Evolutionary conservation across 305 asterid species (phyloP).

Genomic region (Nicotiana rustica): DNA sequence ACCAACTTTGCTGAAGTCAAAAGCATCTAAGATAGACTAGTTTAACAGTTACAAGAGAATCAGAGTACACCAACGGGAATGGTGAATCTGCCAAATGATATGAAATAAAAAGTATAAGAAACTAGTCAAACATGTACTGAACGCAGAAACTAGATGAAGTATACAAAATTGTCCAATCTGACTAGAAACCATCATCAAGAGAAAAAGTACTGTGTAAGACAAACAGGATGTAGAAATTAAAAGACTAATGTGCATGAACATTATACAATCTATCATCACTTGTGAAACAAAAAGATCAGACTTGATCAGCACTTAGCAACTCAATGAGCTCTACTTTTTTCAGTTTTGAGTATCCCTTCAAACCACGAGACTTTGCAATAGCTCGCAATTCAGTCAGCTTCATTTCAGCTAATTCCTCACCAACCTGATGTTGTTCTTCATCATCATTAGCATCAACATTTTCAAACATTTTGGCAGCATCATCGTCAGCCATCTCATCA

Average conservation of each 20-base stretch:
- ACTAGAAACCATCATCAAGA: slow-evolving; percentile 14
- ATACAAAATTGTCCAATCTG: slow-evolving; percentile 22
- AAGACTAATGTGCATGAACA: slow-evolving; percentile 29
- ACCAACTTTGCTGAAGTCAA: slow-evolving; percentile 13
- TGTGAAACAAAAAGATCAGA: slow-evolving; percentile 20
- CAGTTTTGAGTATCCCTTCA: slow-evolving; percentile 41
- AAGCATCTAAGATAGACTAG: neutral
- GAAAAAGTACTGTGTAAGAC: slow-evolving; percentile 12
- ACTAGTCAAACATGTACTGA: slow-evolving; percentile 7
- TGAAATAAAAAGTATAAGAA: neutral
- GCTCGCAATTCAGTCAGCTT: slow-evolving; percentile 37
- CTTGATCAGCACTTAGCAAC: slow-evolving; percentile 37
- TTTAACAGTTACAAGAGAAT: neutral
- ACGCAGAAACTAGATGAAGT: neutral
- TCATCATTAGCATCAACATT: slow-evolving; percentile 27
- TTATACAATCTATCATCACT: slow-evolving; percentile 12
- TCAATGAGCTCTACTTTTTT: slow-evolving; percentile 42
- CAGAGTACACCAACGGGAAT: slow-evolving; percentile 23
- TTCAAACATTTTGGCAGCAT: slow-evolving; percentile 33
- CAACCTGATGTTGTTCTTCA: slow-evolving; percentile 31
- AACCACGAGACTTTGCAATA: slow-evolving; percentile 42
- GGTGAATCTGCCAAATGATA: slow-evolving; percentile 2
- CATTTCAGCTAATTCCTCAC: slow-evolving; percentile 37
- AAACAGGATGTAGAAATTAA: slow-evolving; percentile 17
- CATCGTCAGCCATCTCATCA: slow-evolving; percentile 42